Conservation (phyloP, 2,329 filamentous ascomycete species). For the Hymenoscyphus fraxineus region DNA sequence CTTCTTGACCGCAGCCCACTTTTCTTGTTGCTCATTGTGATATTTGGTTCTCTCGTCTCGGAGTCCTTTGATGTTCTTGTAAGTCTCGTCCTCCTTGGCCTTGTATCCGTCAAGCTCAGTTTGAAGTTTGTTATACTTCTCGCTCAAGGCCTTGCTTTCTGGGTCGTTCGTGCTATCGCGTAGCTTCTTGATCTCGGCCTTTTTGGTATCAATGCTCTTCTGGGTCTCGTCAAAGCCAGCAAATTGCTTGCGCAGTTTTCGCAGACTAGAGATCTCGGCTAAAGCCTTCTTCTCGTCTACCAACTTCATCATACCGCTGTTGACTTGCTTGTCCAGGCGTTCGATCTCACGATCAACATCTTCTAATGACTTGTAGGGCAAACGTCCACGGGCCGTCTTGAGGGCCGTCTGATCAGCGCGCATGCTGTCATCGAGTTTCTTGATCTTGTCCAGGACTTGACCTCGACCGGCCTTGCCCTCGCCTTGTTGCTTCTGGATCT, state of each 20-base stretch:
- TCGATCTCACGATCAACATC: conserved; percentile 83
- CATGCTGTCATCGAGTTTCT: conserved; percentile 83
- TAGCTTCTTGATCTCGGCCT: conserved; percentile 81
- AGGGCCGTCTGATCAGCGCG: conserved; percentile 82
- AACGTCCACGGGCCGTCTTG: conserved; percentile 76
- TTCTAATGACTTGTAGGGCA: conserved; percentile 81
- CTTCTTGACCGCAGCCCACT: conserved; percentile 76
- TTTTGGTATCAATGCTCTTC: conserved; percentile 84
- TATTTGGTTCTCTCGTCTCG: conserved; percentile 83
- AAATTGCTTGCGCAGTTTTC: conserved; percentile 90
- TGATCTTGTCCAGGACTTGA: conserved; percentile 82
- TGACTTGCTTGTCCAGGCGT: conserved; percentile 77
- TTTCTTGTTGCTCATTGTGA: conserved; percentile 81
- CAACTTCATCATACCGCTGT: conserved; percentile 86
- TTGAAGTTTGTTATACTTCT: conserved; percentile 81
- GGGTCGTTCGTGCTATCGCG: conserved; percentile 89
- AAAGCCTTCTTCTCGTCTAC: conserved; percentile 97
- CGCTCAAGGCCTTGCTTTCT: conserved; percentile 81
- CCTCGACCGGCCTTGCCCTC: conserved; percentile 79
- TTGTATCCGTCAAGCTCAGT: conserved; percentile 87
- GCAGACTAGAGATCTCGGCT: conserved; percentile 73
- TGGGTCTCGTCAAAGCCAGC: conserved; percentile 77
- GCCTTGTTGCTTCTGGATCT: conserved; percentile 83
- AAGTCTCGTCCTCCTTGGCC: conserved; percentile 84
- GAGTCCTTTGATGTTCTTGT: conserved; percentile 80